These are phyloP conservation scores for Trametes sp. DNA, from an alignment of 1,284 basidiomycete genomes.

Conservation along the genomic window DNA sequence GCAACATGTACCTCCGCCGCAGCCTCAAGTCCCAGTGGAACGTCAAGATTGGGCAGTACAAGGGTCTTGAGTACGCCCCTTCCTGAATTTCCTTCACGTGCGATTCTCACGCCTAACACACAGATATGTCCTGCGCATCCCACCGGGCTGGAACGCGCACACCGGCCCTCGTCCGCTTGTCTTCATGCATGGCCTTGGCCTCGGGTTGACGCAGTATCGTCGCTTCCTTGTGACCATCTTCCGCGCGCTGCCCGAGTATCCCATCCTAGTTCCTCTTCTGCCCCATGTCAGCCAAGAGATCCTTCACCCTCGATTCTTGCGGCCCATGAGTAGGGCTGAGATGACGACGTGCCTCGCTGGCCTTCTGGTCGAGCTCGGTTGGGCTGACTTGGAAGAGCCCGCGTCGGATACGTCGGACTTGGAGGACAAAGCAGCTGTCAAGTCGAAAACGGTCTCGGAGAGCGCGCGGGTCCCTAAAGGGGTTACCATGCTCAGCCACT, in stretches of 20 bases:
- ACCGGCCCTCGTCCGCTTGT: slow-evolving; percentile 74
- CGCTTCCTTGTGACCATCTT: slow-evolving; percentile 58
- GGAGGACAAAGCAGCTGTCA: slow-evolving; percentile 27
- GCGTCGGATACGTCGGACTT: slow-evolving; percentile 18
- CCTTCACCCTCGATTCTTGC: slow-evolving; percentile 76
- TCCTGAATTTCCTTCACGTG: too few relatives aligned
- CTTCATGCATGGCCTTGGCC: slow-evolving; percentile 88
- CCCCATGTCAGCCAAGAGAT: slow-evolving; percentile 88
- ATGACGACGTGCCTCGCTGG: slow-evolving; percentile 65
- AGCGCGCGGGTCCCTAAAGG: slow-evolving; percentile 49
- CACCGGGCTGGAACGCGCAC: slow-evolving; percentile 65
- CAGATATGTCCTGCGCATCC: slow-evolving; percentile 81
- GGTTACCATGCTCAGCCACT: slow-evolving; percentile 85
- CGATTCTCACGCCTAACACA: neutral
- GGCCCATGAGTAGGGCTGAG: slow-evolving; percentile 71
- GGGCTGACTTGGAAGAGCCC: slow-evolving; percentile 52
- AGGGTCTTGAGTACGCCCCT: slow-evolving; percentile 63
- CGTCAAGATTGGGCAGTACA: slow-evolving; percentile 56
- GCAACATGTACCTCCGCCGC: slow-evolving; percentile 59
- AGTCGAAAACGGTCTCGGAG: slow-evolving; percentile 3
- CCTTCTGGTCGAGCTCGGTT: slow-evolving; percentile 71
- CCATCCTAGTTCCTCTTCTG: slow-evolving; percentile 82
- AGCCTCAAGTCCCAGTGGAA: slow-evolving; percentile 56
- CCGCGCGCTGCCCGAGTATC: slow-evolving; percentile 67
- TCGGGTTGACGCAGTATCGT: slow-evolving; percentile 78